phyloP scores from a whole-genome alignment of 306 rosid genomes.

The Begonia loranthoides region DNA sequence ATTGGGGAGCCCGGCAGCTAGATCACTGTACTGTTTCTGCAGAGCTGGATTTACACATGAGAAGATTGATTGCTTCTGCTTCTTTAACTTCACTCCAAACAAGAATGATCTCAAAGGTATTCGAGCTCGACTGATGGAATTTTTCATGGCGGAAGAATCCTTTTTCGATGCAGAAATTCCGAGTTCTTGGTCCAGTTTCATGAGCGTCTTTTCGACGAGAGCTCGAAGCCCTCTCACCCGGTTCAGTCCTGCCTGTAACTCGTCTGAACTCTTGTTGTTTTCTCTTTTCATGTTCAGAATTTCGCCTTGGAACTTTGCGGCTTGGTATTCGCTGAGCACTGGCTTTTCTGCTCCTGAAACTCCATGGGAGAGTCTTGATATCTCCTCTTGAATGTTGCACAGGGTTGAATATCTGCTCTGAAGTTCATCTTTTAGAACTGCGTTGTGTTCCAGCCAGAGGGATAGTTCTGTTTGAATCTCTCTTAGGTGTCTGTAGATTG shows the following conservation, averaged over 20 bases:
- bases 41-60: conserved; percentile 41
- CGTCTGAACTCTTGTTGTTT: conserved; percentile 47
- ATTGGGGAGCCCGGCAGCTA: conserved; percentile 7
- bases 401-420: conserved; percentile 43
- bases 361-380: conserved; percentile 36
- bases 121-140: conserved; percentile 22
- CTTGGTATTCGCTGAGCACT: conserved; percentile 43
- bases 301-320: conserved; percentile 93
- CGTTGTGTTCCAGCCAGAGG: conserved; percentile 67
- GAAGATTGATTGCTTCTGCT: conserved; percentile 38
- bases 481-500: conserved; percentile 60
- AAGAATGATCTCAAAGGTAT: conserved; percentile 70
- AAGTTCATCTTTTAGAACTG: conserved; percentile 55
- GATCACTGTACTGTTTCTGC: conserved; percentile 31
- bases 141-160: conserved; percentile 14
- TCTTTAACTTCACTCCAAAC: conserved; percentile 72
- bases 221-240: conserved; percentile 34
- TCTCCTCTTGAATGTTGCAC: conserved; percentile 50
- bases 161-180: conserved; percentile 22
- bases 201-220: conserved; percentile 46
- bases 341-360: conserved; percentile 13
- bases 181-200: conserved; percentile 30
- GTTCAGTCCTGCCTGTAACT: conserved; percentile 41
- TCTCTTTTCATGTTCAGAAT: conserved; percentile 79
- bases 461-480: conserved; percentile 71